Base-by-base conservation (phyloP, 1,284 basidiomycete genomes). In the Inonotus hispidus region DNA sequence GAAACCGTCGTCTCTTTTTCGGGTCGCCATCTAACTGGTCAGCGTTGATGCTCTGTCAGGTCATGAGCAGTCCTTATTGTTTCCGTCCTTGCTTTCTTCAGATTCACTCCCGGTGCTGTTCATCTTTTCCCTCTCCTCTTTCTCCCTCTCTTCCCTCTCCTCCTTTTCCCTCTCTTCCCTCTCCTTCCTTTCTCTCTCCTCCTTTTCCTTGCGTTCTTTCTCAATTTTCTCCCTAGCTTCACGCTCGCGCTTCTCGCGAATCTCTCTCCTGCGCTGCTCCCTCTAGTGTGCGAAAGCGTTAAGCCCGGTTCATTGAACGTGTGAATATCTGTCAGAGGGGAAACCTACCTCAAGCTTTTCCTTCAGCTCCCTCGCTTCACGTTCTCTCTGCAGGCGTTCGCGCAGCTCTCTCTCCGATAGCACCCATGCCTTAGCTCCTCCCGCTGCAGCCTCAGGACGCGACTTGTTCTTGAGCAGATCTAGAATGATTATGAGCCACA, bases 381-480 rank as follows among this genome's bases (percentile, higher is more conserved):
- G 84, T 75, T 90, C 88, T 68, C 80, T 79, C 75, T 80, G 78
- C 64, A 90, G 73, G 65, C 85, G 79, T 73, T 87, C 87, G 65
- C 79, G 78, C 77, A 90, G 81, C 72, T 84, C 82, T 63, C 87
- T 79, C 75, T 92, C 90, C 59, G 78, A 77, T 50, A 79, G 71
- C 27, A 92, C 88, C 90, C 91, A 93, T 35, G 74, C 79, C 1
- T 75, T 76, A 21, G 84, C 85, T 19, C 80, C 83, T 41, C 77
- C 73, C 4, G 88, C 85, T 35, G 90, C 89, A 3, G 78, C 75
- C 68, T 89, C 85, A 1, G 91, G 90, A 56, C 85, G 78, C 19
- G 84, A 85, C 75, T 93, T 93, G 75, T 91, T 87, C 74, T 86
- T 86, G 63, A 93, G 75, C 61, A 93, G 70, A 73, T 92, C 88